Evolutionary conservation across 176 grass and related monocot species (phyloP).

Genomic region (Zoysia pacifica): DNA sequence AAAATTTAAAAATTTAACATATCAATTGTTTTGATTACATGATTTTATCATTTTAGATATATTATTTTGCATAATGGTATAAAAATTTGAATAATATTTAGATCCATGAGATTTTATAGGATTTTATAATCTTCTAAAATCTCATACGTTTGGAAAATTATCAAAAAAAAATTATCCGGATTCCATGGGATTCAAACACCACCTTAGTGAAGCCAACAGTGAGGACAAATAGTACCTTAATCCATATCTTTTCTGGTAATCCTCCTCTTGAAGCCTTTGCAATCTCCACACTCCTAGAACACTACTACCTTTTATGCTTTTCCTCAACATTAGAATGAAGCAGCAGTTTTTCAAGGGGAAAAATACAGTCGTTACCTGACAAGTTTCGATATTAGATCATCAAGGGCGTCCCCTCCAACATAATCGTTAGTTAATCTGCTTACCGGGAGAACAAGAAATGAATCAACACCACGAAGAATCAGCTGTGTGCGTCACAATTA

Average conservation of each 20-base stretch:
- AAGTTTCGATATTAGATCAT: slow-evolving; percentile 64
- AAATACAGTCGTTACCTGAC: slow-evolving; percentile 31
- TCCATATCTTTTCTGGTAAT: slow-evolving; percentile 88
- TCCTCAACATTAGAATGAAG: slow-evolving; percentile 19
- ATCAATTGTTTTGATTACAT: too few species aligned
- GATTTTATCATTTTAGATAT: too few species aligned
- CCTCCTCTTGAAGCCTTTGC: slow-evolving; percentile 67
- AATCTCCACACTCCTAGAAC: slow-evolving; percentile 66
- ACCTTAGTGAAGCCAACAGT: background rate
- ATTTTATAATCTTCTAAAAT: too few species aligned
- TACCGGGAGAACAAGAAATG: background rate
- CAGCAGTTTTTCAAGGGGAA: background rate
- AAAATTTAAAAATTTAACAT: too few species aligned
- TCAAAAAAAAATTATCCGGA: too few species aligned
- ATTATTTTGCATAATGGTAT: too few species aligned
- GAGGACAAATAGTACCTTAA: slow-evolving; percentile 58
- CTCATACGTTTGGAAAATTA: too few species aligned
- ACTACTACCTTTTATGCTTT: background rate
- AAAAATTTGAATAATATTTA: too few species aligned
- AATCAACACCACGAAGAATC: background rate
- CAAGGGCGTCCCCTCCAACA: slow-evolving; percentile 59
- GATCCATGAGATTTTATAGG: too few species aligned
- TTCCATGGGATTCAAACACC: too few species aligned
- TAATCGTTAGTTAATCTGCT: slow-evolving; percentile 43
- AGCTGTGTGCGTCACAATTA: background rate